Conservation (phyloP, 116 monocot genomes). For the Trichopus zeylanicus region DNA sequence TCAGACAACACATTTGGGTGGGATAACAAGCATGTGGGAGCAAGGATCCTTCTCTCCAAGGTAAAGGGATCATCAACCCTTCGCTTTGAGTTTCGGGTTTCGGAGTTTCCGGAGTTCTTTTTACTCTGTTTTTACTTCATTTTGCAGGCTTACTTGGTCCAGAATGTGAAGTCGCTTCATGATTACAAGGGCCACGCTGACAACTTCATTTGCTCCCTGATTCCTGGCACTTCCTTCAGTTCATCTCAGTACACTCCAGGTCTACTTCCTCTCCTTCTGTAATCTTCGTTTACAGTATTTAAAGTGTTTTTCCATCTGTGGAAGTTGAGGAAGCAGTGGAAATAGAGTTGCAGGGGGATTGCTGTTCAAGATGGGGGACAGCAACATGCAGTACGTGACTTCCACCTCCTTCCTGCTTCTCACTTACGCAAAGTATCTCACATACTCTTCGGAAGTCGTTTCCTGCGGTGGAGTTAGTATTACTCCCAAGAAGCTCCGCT, state of each 20-base stretch:
- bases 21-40: slow-evolving; percentile 99
- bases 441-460: background rate
- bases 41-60: slow-evolving; percentile 92
- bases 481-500: slow-evolving; percentile 2
- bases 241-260: slow-evolving; percentile 85
- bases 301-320: slow-evolving; percentile 19
- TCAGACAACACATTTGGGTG: slow-evolving; percentile 95
- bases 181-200: slow-evolving; percentile 28
- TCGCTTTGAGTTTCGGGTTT: too few relatives aligned
- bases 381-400: slow-evolving; percentile 49
- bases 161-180: slow-evolving; percentile 18
- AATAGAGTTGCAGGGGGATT: slow-evolving; percentile 29
- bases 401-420: slow-evolving; percentile 28
- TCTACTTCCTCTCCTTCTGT: slow-evolving; percentile 1
- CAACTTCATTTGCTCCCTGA: slow-evolving; percentile 28
- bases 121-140: too few relatives aligned
- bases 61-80: slow-evolving; percentile 8
- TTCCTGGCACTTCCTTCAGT: slow-evolving; percentile 33
- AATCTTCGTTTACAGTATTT: too few relatives aligned
- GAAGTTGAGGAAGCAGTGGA: slow-evolving; percentile 23
- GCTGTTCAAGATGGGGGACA: slow-evolving; percentile 25
- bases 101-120: too few relatives aligned
- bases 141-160: slow-evolving; percentile 22
- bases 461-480: slow-evolving; percentile 12
- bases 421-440: slow-evolving; percentile 35